Evolutionary conservation across 129 eudicot species (phyloP), one percentile per base, ranked within the genome.

Genomic region (Ambrosia trifida): DNA sequence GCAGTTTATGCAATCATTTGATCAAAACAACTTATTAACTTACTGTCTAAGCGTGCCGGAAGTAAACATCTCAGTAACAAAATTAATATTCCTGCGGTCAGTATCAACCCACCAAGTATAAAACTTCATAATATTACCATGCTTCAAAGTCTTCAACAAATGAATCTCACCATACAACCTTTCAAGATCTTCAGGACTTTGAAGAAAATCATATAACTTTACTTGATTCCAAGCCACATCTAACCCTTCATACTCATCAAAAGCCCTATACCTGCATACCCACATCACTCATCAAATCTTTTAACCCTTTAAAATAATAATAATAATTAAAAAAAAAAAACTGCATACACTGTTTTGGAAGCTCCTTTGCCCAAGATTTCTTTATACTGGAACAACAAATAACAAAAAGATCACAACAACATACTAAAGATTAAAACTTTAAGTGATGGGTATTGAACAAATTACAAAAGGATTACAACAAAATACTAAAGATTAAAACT

Each of bases 221-320:
- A 95, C 98, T 79, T 89, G 96, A 72, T 89, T 89, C 98, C 98
- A 93, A 17, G 98, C 98, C 16, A 93, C 96, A 78, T 93, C 98
- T 66, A 93, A 89, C 52, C 98, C 98, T 65, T 87, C 95, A 64
- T 89, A 89, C 83, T 95, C 99, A 86, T 95, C 99, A 82, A 95
- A 95, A 28, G 83, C 99, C 69, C 91, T 82, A 63, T 81, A 93
- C 44, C 98, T 93, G 80, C 59, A 74, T 6, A 38, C 5, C 19
- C 18, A 74, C 7, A n/a, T 35, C 30, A 40, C 50, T 40, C 28
- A 33, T 8, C 49, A 9, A 40, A 30, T 16, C 20, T 24, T 58
- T 53, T 32, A 32, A 33, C 50, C 50, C n/a, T 0, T 24, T 24
- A 24, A 24, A 24, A 24, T 67, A 36, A 33, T 68, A 45, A 8